Percentiles rank a stretch among this genome's conserved stretches.
Evolutionary conservation across 164 flowering plant species (phyloP).

Genomic region (Berberis vulgaris): DNA sequence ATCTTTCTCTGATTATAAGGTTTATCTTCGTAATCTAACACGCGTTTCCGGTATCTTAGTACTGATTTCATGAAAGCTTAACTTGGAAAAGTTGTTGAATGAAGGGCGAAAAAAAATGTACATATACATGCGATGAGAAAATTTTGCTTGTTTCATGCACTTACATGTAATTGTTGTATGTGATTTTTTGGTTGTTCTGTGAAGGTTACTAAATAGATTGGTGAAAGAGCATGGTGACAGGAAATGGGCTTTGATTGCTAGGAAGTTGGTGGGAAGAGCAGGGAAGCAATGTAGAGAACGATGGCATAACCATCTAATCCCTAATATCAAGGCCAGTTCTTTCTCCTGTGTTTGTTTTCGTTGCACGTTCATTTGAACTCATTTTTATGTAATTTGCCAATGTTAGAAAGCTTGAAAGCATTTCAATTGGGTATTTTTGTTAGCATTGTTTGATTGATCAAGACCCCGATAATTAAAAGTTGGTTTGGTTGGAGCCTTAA

Average conservation of each 20-base stretch:
- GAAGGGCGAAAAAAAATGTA: no score
- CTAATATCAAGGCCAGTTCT: conserved; percentile 71
- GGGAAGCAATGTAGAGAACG: conserved; percentile 95
- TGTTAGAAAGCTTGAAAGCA: no score
- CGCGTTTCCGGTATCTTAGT: not conserved
- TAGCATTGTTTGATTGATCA: no score
- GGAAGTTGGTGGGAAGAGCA: conserved; percentile 55
- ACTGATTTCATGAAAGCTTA: no score
- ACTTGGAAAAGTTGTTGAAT: no score
- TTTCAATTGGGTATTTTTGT: no score
- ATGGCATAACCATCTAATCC: conserved; percentile 90
- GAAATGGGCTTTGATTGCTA: conserved; percentile 82
- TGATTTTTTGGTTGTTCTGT: not conserved
- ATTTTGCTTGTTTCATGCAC: no score
- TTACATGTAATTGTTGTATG: not conserved
- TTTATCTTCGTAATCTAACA: not conserved
- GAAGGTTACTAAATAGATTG: conserved; percentile 42
- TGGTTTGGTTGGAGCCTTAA: no score
- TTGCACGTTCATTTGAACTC: not conserved
- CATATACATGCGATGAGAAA: no score
- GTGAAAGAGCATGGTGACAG: conserved; percentile 64
- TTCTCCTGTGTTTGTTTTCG: not conserved
- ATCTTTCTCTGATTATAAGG: not conserved
- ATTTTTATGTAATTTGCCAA: not conserved
- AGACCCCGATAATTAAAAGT: no score